Conservation (phyloP, 495 filamentous ascomycete species). For the Xylaria castorea region DNA sequence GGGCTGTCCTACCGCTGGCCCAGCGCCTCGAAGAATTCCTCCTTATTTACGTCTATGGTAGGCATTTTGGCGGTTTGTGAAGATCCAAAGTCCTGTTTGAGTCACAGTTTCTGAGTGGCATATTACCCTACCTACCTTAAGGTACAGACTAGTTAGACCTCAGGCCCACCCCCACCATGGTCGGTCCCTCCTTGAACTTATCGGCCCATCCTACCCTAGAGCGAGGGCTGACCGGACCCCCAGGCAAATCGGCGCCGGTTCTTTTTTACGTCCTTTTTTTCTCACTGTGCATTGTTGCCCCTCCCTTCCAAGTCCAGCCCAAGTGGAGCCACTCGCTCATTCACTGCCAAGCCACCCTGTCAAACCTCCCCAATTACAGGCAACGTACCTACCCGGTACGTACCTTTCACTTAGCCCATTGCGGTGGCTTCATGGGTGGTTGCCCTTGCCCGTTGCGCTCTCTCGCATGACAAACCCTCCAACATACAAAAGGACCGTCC, state of each 20-base stretch:
- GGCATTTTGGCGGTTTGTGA: conserved; percentile 64
- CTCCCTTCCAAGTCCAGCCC: conserved; percentile 31
- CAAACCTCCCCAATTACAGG: neutral
- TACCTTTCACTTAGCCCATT: conserved; percentile 20
- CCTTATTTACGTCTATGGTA: conserved; percentile 95
- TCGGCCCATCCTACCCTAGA: conserved; percentile 21
- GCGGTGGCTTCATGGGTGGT: conserved; percentile 13
- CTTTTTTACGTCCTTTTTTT: conserved; percentile 15
- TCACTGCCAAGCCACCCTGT: conserved; percentile 11
- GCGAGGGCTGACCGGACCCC: conserved; percentile 9
- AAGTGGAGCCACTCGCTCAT: conserved; percentile 1
- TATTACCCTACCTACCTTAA: neutral
- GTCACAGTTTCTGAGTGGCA: conserved; percentile 14
- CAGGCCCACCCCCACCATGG: conserved; percentile 26
- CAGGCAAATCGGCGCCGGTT: conserved; percentile 18
- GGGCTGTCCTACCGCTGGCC: conserved; percentile 73
- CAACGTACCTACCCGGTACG: neutral
- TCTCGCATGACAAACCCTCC: conserved; percentile 2
- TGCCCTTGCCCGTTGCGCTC: conserved; percentile 4
- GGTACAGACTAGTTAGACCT: neutral
- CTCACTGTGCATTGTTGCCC: conserved; percentile 37
- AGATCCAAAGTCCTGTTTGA: conserved; percentile 20
- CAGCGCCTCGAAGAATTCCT: conserved; percentile 88
- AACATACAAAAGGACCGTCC: conserved; percentile 21
- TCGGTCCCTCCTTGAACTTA: conserved; percentile 16